These are phyloP conservation scores for Sequoia sempervirens DNA, from an alignment of 75 land plant genomes.

Conservation along the genomic window DNA sequence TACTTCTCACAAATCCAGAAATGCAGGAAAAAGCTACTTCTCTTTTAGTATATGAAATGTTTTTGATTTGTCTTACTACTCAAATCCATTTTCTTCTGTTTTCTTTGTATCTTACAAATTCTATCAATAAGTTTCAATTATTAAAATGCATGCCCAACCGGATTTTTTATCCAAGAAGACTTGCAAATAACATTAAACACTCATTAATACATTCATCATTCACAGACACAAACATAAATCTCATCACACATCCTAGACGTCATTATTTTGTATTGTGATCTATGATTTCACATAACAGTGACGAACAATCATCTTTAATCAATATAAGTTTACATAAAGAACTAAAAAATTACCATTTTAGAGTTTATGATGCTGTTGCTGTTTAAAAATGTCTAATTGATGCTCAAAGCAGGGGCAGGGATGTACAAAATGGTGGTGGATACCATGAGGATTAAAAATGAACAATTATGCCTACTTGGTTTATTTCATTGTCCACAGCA, in stretches of 20 bases:
- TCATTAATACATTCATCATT: neutral
- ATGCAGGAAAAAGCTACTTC: neutral
- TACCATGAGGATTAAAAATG: neutral
- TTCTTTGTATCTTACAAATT: neutral
- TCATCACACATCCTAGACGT: neutral
- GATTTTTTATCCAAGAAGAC: neutral
- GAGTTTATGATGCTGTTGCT: neutral
- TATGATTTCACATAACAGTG: neutral
- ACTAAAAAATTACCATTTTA: no score
- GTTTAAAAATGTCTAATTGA: neutral
- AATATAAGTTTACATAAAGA: neutral
- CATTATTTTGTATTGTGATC: neutral
- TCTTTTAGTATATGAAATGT: conserved; percentile 5
- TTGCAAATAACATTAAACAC: neutral
- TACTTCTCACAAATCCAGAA: neutral
- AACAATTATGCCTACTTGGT: neutral
- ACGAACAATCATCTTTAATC: neutral
- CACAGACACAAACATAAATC: neutral
- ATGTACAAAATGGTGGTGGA: neutral
- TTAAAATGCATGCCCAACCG: neutral
- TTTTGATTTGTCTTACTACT: neutral
- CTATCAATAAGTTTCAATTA: neutral
- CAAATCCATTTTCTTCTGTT: neutral
- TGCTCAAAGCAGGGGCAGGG: neutral
- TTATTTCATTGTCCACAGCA: neutral